Evolutionary conservation across 768 basidiomycete genomes (phyloP).

Genomic region (Tylopilus sp.): DNA sequence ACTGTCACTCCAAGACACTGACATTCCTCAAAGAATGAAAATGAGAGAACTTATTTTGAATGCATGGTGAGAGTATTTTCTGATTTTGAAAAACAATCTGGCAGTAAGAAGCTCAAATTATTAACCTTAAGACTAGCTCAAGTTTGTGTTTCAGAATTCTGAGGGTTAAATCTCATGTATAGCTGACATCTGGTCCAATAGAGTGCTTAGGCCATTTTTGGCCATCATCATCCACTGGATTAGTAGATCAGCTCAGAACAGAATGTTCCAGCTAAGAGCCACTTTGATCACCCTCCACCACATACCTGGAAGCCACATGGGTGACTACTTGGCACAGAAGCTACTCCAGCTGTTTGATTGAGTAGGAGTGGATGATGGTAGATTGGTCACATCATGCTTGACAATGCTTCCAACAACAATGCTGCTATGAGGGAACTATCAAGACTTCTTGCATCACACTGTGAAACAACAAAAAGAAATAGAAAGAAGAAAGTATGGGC

Average conservation of each 20-base stretch:
- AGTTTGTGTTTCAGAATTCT: conserved; percentile 1
- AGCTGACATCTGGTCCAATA: not conserved
- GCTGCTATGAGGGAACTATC: not conserved
- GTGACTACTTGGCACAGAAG: too few relatives aligned
- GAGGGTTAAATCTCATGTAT: not conserved
- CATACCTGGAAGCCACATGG: too few relatives aligned
- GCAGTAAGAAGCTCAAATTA: conserved; percentile 18
- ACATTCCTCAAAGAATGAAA: conserved; percentile 26
- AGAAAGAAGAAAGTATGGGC: too few relatives aligned
- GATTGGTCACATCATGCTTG: not conserved
- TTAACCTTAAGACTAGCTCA: conserved; percentile 6
- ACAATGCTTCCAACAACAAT: not conserved
- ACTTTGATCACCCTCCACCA: too few relatives aligned
- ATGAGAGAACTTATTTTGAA: conserved; percentile 20
- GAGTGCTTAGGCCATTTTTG: too few relatives aligned
- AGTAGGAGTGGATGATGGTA: too few relatives aligned
- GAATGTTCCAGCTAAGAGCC: too few relatives aligned
- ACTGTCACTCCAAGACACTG: conserved; percentile 17
- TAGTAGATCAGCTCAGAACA: not conserved
- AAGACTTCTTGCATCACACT: not conserved
- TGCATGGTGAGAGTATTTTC: conserved; percentile 17
- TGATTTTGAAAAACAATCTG: conserved; percentile 15
- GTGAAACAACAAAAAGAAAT: too few relatives aligned
- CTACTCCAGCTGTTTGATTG: too few relatives aligned
- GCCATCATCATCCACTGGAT: not conserved